A percentile compares a stretch with the other conserved stretches of the same genome.
Evolutionary conservation across 2,329 filamentous ascomycete genomes (phyloP).

Genomic region (Colletotrichum navitas): DNA sequence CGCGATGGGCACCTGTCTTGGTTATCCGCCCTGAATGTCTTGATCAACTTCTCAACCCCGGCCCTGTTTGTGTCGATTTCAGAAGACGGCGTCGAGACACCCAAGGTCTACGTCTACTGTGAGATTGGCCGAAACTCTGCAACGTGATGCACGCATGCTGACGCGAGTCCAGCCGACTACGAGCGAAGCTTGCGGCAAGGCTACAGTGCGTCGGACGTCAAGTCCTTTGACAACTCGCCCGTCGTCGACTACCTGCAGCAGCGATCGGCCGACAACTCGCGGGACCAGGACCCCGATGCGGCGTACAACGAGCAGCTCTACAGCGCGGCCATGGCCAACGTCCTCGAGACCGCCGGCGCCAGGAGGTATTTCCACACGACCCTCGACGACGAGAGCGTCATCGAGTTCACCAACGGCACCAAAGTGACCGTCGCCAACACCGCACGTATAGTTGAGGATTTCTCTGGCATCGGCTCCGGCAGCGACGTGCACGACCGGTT

Average conservation of each 20-base stretch:
- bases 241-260: conserved; percentile 39
- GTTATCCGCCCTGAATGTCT: conserved; percentile 24
- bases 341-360: not conserved
- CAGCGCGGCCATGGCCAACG: conserved; percentile 30
- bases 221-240: conserved; percentile 14
- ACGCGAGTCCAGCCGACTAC: conserved; percentile 29
- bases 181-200: conserved; percentile 16
- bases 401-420: conserved; percentile 42
- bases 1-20: conserved; percentile 42
- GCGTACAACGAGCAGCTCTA: conserved; percentile 40
- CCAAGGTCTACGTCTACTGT: conserved; percentile 40
- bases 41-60: conserved; percentile 33
- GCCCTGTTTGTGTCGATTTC: conserved; percentile 43
- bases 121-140: not conserved
- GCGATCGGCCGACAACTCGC: conserved; percentile 36
- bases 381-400: conserved; percentile 31
- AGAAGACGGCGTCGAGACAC: conserved; percentile 33
- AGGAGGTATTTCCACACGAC: conserved; percentile 16
- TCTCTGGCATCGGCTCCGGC: conserved; percentile 34
- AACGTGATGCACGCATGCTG: not conserved
- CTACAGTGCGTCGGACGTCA: conserved; percentile 29
- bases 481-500: conserved; percentile 34
- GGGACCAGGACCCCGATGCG: conserved; percentile 43
- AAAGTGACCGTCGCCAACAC: conserved; percentile 24
- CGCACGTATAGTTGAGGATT: conserved; percentile 28